Evolutionary conservation across 768 basidiomycete species (phyloP), one percentile per base, ranked within the genome.

Genomic region (Paxillus rubicundulus): DNA sequence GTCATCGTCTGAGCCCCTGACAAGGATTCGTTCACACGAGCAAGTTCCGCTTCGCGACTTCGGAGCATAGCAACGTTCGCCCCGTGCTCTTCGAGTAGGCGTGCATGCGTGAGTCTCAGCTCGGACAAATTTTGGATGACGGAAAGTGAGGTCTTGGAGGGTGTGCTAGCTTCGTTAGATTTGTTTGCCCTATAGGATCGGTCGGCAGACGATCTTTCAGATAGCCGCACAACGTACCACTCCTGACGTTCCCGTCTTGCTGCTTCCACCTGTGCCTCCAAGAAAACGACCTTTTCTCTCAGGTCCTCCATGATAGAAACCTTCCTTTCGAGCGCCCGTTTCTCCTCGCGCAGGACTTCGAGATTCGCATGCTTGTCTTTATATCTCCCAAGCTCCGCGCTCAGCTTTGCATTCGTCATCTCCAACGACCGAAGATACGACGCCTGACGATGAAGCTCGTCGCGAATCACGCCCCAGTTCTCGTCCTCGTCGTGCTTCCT

Each of bases 261-360:
- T 1, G 80, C 86, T 9, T 84, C 85, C 0, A 88, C 68, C 59
- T 88, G 85, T 0, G 79, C 86, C 58, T 89, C 85, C 30, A 89
- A 67, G 38, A 69, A 69, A 1, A 78, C 80, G 0, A 82, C 76
- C 57, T 75, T 73, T 60, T 80, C 81, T 24, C 84, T 70, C 47
- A 88, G 63, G 36, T 77, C 77, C 17, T 87, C 84, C 34, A 79
- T 66, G 2, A 70, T 71, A 13, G 57, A 60, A 8, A 84, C 68
- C 58, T 78, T 84, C 14, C 70, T 66, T 61, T 89, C 81, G 40
- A 92, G 65, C 0, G 76, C 75, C 5, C 82, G 74, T 55, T 90
- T 89, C 69, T 92, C 86, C 63, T 92, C 90, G 30, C 79, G 74
- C 33, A 92, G 62, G 2, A 92, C 83, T 53, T 89, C 87, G 3